These are phyloP conservation scores for Globisporangium alternatum DNA, from an alignment of 352 stramenopile genomes.

Conservation along the genomic window DNA sequence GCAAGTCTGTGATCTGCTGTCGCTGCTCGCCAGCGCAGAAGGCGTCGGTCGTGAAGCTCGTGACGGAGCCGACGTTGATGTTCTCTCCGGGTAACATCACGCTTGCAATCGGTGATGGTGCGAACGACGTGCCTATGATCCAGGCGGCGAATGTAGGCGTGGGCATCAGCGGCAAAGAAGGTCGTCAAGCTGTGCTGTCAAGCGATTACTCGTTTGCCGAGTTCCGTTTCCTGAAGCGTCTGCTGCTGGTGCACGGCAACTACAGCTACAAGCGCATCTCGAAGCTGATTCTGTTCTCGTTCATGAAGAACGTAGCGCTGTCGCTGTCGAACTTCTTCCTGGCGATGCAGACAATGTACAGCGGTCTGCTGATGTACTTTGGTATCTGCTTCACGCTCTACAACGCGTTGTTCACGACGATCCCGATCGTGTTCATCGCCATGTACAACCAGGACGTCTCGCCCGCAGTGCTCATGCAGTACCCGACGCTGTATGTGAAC, in stretches of 20 bases:
- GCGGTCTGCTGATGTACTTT: conserved; percentile 87
- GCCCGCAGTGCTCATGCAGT: conserved; percentile 87
- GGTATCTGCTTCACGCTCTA: conserved; percentile 89
- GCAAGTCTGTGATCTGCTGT: conserved; percentile 89
- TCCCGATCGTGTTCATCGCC: conserved; percentile 86
- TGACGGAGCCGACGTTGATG: conserved; percentile 86
- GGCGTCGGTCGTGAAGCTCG: conserved; percentile 80
- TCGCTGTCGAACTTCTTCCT: conserved; percentile 87
- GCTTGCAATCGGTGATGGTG: conserved; percentile 80
- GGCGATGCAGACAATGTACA: conserved; percentile 83
- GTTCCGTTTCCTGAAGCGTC: conserved; percentile 79
- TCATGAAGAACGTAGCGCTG: conserved; percentile 88
- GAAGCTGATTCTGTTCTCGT: conserved; percentile 87
- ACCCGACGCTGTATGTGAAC: conserved; percentile 87
- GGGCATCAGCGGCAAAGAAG: conserved; percentile 86
- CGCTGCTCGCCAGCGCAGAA: conserved; percentile 85
- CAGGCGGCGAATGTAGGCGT: conserved; percentile 84
- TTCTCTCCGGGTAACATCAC: conserved; percentile 88
- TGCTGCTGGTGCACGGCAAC: conserved; percentile 84
- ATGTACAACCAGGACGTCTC: conserved; percentile 91
- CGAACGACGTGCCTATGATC: conserved; percentile 89
- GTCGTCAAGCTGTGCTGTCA: conserved; percentile 78
- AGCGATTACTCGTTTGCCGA: conserved; percentile 85
- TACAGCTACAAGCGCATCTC: conserved; percentile 91
- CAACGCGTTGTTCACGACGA: conserved; percentile 88